A percentile compares a stretch with the other conserved stretches of the same genome.
These are phyloP conservation scores for Diddensiella santjacobensis DNA, from an alignment of 805 yeast species.

Conservation along the genomic window DNA sequence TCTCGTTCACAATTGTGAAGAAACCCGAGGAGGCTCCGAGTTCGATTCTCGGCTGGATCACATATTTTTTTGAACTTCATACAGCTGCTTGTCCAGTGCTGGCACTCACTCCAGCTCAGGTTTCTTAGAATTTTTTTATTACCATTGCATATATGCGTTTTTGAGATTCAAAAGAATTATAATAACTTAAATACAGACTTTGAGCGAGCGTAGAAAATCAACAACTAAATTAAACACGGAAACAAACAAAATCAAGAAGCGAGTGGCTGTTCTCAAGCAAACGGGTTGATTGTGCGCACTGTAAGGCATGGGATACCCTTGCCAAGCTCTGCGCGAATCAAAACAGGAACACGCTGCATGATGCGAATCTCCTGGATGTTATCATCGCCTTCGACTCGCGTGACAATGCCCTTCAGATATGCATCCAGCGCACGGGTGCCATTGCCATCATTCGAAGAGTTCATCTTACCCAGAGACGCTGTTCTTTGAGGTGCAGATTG, in stretches of 20 bases:
- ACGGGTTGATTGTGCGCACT: slow-evolving; percentile 88
- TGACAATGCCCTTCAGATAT: slow-evolving; percentile 53
- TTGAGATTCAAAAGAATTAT: not conserved
- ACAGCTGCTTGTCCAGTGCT: too few relatives aligned
- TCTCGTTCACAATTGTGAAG: slow-evolving; percentile 23
- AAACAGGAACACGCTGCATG: slow-evolving; percentile 73
- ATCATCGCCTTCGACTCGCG: slow-evolving; percentile 57
- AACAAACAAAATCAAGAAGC: not conserved
- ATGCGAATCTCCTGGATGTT: slow-evolving; percentile 80
- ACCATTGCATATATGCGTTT: too few relatives aligned
- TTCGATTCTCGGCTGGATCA: slow-evolving; percentile 27
- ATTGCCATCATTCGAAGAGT: slow-evolving; percentile 18
- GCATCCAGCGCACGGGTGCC: slow-evolving; percentile 46
- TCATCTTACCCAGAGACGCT: slow-evolving; percentile 25
- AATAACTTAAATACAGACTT: not conserved
- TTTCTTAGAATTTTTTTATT: too few relatives aligned
- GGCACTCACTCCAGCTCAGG: too few relatives aligned
- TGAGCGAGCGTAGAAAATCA: too few relatives aligned
- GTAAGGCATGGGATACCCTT: slow-evolving; percentile 95
- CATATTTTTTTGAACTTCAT: slow-evolving; percentile 4
- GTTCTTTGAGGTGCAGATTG: slow-evolving; percentile 25
- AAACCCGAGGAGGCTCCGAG: slow-evolving; percentile 27
- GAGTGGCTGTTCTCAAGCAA: slow-evolving; percentile 35
- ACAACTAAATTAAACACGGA: not conserved
- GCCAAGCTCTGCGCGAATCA: slow-evolving; percentile 87